These are phyloP conservation scores for Botrytis elliptica DNA, from an alignment of 2,329 filamentous ascomycete genomes.

Conservation along the genomic window DNA sequence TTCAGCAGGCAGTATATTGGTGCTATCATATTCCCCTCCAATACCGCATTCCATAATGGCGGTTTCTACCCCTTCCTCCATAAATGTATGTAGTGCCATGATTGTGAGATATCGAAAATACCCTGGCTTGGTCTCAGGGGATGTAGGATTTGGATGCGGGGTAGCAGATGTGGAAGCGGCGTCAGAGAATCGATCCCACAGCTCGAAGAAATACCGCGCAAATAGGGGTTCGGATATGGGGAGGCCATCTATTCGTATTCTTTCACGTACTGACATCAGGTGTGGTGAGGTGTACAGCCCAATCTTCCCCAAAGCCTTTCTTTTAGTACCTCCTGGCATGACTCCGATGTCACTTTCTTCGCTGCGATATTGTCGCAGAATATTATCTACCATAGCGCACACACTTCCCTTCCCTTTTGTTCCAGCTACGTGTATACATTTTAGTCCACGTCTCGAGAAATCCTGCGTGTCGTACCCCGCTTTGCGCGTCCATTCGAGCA, in stretches of 20 bases:
- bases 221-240: conserved; percentile 61
- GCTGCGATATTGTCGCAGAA: conserved; percentile 54
- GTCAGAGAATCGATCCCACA: conserved; percentile 56
- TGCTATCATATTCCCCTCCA: conserved; percentile 89
- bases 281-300: conserved; percentile 70
- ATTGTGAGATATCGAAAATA: conserved; percentile 93
- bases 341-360: conserved; percentile 11
- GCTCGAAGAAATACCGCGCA: conserved; percentile 63
- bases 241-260: conserved; percentile 60
- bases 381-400: conserved; percentile 65
- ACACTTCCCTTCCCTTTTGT: conserved; percentile 83
- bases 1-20: conserved; percentile 69
- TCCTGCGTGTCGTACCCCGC: conserved; percentile 34
- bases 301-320: conserved; percentile 39
- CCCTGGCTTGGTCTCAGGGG: conserved; percentile 62
- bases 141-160: conserved; percentile 26
- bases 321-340: conserved; percentile 18
- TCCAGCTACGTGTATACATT: conserved; percentile 77
- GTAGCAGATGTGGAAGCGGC: conserved; percentile 33
- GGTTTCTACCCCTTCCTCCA: conserved; percentile 70
- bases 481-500: conserved; percentile 37
- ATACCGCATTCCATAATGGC: conserved; percentile 93
- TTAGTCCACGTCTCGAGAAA: conserved; percentile 30
- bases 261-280: conserved; percentile 65
- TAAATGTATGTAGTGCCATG: conserved; percentile 80